Evolutionary conservation across 2,329 filamentous ascomycete species (phyloP).

Genomic region (Pseudogymnoascus sp.): DNA sequence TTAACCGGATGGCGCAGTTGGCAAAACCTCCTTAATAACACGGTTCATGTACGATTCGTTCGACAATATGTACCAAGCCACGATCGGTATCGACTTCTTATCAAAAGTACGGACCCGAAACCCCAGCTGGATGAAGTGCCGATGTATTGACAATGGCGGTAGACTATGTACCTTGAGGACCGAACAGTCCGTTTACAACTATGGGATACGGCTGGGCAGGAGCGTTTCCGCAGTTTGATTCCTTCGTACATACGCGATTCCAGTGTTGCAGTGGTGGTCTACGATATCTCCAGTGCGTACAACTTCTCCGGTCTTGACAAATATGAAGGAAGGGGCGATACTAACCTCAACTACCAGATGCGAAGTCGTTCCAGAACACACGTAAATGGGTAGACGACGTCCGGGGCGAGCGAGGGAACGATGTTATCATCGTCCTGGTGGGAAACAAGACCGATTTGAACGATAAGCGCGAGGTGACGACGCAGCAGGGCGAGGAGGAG

Average conservation of each 20-base stretch:
- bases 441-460: constrained; percentile 99
- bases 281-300: constrained; percentile 81
- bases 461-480: constrained; percentile 96
- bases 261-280: constrained; percentile 95
- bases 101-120: constrained; percentile 66
- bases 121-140: constrained; percentile 18
- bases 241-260: constrained; percentile 98
- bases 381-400: constrained; percentile 99
- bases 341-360: constrained; percentile 45
- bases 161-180: constrained; percentile 99
- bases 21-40: constrained; percentile 97
- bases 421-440: constrained; percentile 97
- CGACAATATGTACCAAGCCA: constrained; percentile 99
- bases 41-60: constrained; percentile 99
- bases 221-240: constrained; percentile 93
- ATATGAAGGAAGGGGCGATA: background rate
- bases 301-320: background rate
- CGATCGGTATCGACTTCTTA: constrained; percentile 97
- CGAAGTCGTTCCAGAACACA: constrained; percentile 97
- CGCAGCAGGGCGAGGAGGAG: constrained; percentile 92
- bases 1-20: constrained; percentile 53
- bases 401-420: constrained; percentile 89
- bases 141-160: constrained; percentile 10
- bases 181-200: constrained; percentile 93
- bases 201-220: constrained; percentile 97